These are phyloP conservation scores for Euphorbia peplus DNA, from an alignment of 345 rosid genomes.

Conservation along the genomic window DNA sequence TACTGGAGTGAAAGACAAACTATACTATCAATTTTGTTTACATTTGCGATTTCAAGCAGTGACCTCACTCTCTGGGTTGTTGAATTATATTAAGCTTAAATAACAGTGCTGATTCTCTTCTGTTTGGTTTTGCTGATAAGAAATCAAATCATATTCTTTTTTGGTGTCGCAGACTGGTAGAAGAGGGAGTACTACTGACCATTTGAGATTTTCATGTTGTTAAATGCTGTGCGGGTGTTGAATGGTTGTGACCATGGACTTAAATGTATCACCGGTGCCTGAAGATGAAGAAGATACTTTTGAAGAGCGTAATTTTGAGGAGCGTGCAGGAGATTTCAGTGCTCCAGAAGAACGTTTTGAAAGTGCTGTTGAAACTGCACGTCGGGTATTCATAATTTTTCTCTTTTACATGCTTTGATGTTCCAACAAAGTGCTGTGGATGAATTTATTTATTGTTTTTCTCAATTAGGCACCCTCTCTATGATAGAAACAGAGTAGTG, in stretches of 20 bases:
- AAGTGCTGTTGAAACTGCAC: conserved; percentile 58
- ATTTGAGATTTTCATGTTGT: conserved; percentile 19
- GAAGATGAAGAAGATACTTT: conserved; percentile 72
- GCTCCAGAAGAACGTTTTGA: conserved; percentile 53
- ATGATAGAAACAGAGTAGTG: neutral
- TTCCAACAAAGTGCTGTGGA: neutral
- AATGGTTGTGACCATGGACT: conserved; percentile 77
- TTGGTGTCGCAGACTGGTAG: neutral
- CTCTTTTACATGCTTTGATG: neutral
- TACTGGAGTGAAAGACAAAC: neutral
- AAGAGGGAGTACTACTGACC: neutral
- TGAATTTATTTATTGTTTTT: neutral
- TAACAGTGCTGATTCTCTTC: neutral
- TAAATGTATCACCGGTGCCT: conserved; percentile 66
- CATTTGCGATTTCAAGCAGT: no score
- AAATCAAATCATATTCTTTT: neutral
- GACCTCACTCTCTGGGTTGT: neutral
- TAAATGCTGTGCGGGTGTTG: conserved; percentile 28
- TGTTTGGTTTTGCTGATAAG: conserved; percentile 10
- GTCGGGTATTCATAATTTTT: conserved; percentile 43
- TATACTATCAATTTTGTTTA: neutral
- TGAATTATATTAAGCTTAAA: neutral
- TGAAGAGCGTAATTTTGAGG: conserved; percentile 43
- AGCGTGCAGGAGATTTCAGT: conserved; percentile 40
- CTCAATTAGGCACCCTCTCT: neutral